A percentile compares a stretch with the other conserved stretches of the same genome.
phyloP scores from a whole-genome alignment of 2,329 filamentous ascomycete genomes.

The Penicillium sp. region DNA sequence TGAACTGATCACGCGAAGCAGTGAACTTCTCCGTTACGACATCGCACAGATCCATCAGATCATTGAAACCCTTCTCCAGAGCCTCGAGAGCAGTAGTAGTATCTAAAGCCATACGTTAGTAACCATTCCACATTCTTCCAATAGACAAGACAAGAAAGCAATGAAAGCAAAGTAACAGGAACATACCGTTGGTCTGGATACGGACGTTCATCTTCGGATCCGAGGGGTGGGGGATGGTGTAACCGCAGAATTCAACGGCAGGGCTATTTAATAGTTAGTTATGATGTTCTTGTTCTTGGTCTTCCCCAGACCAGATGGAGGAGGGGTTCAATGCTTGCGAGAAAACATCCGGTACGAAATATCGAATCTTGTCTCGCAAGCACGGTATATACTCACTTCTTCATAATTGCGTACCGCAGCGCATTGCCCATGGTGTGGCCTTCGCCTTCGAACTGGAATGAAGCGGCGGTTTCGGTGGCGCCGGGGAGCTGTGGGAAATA shows the following conservation, averaged over 20 bases:
- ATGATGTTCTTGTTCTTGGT: background rate
- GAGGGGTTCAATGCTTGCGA: background rate
- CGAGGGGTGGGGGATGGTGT: conserved; percentile 94
- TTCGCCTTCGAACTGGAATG: conserved; percentile 91
- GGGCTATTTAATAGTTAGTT: conserved; percentile 58
- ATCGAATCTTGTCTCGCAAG: background rate
- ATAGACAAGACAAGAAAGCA: background rate
- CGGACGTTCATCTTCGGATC: conserved; percentile 95
- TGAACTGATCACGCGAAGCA: conserved; percentile 63
- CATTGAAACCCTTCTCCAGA: conserved; percentile 82
- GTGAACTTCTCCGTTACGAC: conserved; percentile 90
- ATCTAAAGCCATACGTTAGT: conserved; percentile 52
- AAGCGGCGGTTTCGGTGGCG: conserved; percentile 80
- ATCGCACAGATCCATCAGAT: conserved; percentile 89
- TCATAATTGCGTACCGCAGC: conserved; percentile 93
- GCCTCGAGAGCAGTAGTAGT: conserved; percentile 78
- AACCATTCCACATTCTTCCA: background rate
- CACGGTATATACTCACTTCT: conserved; percentile 67
- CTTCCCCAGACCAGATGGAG: background rate
- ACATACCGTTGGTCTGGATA: conserved; percentile 92
- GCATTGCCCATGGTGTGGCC: conserved; percentile 96
- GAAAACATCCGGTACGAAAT: background rate
- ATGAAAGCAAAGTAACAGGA: background rate
- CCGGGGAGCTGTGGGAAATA: conserved; percentile 68
- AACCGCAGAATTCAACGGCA: conserved; percentile 96